Evolutionary conservation across 2,329 filamentous ascomycete species (phyloP).

Genomic region (Botrytis galanthina): DNA sequence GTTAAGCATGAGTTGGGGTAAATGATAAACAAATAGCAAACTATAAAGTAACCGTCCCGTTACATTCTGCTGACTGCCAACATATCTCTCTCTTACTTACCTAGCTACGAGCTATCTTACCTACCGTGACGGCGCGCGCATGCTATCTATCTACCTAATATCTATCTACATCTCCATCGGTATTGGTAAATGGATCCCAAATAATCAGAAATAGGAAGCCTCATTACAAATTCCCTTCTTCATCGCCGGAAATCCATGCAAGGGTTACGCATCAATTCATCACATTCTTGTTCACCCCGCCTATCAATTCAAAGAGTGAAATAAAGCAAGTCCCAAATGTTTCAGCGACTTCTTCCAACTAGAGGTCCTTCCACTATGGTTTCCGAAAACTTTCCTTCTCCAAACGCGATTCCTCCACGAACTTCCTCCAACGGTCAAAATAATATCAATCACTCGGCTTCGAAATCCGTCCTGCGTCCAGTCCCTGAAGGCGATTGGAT

Average conservation of each 20-base stretch:
- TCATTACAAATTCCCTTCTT: neutral
- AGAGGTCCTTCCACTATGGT: conserved; percentile 26
- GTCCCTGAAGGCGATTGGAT: conserved; percentile 64
- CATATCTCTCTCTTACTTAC: neutral
- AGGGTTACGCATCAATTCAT: conserved; percentile 3
- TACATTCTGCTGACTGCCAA: neutral
- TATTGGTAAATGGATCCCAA: neutral
- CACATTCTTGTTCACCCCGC: neutral
- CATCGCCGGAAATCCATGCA: neutral
- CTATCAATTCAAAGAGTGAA: neutral
- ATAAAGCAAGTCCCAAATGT: conserved; percentile 8
- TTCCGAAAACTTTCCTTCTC: conserved; percentile 43
- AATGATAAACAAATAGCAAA: neutral
- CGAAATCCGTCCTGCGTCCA: conserved; percentile 47
- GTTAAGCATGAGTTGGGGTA: neutral
- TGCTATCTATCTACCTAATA: neutral
- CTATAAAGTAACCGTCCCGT: too few species aligned
- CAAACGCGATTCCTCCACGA: conserved; percentile 68
- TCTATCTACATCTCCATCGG: neutral
- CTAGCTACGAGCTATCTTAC: neutral
- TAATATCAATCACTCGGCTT: conserved; percentile 29
- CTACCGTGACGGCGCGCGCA: neutral
- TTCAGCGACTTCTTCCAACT: conserved; percentile 12
- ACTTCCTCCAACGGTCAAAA: conserved; percentile 64
- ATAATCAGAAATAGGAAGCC: neutral